A percentile compares a stretch with the other conserved stretches of the same genome.
phyloP scores from a whole-genome alignment of 1,139 yeast genomes.

The Diutina rugosa region DNA sequence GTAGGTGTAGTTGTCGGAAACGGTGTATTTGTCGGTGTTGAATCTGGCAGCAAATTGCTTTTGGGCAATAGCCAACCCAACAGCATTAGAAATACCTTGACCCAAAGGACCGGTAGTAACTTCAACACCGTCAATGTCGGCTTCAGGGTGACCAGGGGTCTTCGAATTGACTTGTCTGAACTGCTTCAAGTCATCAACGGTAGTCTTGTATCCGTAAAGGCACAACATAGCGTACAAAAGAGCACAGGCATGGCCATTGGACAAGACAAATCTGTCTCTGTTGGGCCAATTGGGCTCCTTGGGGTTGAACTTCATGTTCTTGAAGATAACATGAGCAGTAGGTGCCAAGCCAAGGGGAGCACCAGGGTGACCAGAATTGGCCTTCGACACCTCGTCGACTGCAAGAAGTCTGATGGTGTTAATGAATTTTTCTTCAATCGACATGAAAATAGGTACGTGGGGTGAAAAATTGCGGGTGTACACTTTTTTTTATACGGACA shows the following conservation, averaged over 20 bases:
- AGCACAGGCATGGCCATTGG: conserved; percentile 97
- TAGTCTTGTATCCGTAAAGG: conserved; percentile 70
- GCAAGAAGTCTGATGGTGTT: conserved; percentile 86
- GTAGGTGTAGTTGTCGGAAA: conserved; percentile 70
- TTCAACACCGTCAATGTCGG: conserved; percentile 61
- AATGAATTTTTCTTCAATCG: conserved; percentile 15
- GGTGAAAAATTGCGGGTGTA: neutral
- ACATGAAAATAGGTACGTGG: neutral
- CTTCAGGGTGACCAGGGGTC: conserved; percentile 98
- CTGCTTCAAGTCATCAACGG: conserved; percentile 77
- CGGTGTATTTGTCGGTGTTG: conserved; percentile 72
- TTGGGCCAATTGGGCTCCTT: conserved; percentile 85
- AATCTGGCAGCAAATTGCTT: conserved; percentile 84
- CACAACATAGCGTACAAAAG: conserved; percentile 77
- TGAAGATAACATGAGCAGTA: conserved; percentile 57
- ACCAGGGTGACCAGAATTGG: conserved; percentile 99
- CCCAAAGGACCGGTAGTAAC: conserved; percentile 99
- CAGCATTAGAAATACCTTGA: conserved; percentile 95
- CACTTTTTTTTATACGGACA: neutral
- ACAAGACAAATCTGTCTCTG: conserved; percentile 90
- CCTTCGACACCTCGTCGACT: conserved; percentile 77
- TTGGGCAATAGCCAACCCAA: conserved; percentile 94
- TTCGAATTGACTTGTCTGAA: conserved; percentile 88
- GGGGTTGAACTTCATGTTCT: conserved; percentile 79
- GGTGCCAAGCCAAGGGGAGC: conserved; percentile 98